Evolutionary conservation across 1,284 basidiomycete genomes (phyloP), one percentile per base, ranked within the genome.

Genomic region (Ustilago vetiveriae): DNA sequence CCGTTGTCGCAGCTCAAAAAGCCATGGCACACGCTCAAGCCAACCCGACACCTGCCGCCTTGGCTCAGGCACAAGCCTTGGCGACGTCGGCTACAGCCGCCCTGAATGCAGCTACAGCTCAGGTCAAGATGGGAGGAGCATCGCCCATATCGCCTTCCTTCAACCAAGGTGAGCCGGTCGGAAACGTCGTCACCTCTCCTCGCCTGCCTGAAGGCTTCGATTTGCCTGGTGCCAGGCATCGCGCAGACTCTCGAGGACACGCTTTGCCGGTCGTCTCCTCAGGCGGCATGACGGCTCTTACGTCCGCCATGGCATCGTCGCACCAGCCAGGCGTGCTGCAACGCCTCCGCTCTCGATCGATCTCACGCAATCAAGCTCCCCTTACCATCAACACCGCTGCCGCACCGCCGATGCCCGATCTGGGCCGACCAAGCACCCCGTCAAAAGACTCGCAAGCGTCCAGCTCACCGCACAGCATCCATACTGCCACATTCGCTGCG

Each of bases 21-120:
- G 69, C 69, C 0, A 59, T 72, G 56, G 55, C 60, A 16, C 49
- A 53, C 7, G 64, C 65, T 6, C 65, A 68, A 30, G 65, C 65
- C 2, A 60, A 65, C 26, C 65, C 65, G 3, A 48, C 56, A 11
- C 55, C 65, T 3, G 52, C 57, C 2, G 54, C 57, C 11, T 14
- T 59, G 16, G 70, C 70, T 19, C 70, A 72, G 26, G 70, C 70
- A 16, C 60, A 72, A 33, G 59, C 65, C 4, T 29, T 68, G 35
- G 65, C 70, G 7, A 50, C 65, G 2, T 50, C 65, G 9, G 65
- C 65, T n/a, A 64, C 60, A 3, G 65, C 56, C 16, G 64, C 64
- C 22, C 49, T 68, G 37, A 56, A 64, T 13, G 54, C 58, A 33
- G 58, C 65, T n/a, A 53, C 59, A 24, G 54, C 54, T n/a, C 50